A percentile compares a stretch with the other conserved stretches of the same genome.
phyloP scores from a whole-genome alignment of 2,329 filamentous ascomycete species.

The Sclerotinia trifoliorum region DNA sequence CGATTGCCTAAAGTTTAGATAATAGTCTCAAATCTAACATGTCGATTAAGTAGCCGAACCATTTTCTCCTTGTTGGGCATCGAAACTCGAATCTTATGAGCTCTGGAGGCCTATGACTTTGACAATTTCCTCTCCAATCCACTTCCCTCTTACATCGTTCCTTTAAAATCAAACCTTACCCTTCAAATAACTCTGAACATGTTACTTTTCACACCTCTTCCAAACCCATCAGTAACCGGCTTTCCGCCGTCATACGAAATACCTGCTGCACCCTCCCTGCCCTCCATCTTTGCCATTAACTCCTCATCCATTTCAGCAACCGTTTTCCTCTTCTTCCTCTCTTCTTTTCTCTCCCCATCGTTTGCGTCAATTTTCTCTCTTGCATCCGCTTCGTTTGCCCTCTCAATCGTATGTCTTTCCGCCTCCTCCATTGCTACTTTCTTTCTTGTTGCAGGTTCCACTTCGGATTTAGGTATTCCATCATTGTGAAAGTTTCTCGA shows the following conservation, averaged over 20 bases:
- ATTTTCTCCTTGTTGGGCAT: too few relatives aligned
- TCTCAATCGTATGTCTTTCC: background rate
- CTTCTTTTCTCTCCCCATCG: background rate
- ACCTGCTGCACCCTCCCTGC: constrained; percentile 66
- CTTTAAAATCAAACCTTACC: background rate
- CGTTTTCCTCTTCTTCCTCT: constrained; percentile 48
- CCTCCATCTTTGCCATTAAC: constrained; percentile 66
- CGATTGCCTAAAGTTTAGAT: too few relatives aligned
- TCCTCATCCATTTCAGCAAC: constrained; percentile 65
- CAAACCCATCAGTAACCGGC: constrained; percentile 67
- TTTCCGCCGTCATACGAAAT: constrained; percentile 74
- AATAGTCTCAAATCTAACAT: too few relatives aligned
- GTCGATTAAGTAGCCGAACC: too few relatives aligned
- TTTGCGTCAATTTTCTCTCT: background rate
- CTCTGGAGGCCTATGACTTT: too few relatives aligned
- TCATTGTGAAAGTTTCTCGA: background rate
- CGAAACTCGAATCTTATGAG: background rate
- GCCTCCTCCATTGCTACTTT: too few relatives aligned
- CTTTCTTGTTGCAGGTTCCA: too few relatives aligned
- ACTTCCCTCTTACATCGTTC: background rate
- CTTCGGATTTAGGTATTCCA: background rate
- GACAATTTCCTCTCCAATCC: background rate
- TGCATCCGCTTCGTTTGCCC: background rate
- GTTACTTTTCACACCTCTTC: constrained; percentile 70
- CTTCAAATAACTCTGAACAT: constrained; percentile 70